A percentile compares a stretch with the other conserved stretches of the same genome.
These are phyloP conservation scores for Ensete ventricosum DNA, from an alignment of 176 grass and related monocot species.

Conservation along the genomic window DNA sequence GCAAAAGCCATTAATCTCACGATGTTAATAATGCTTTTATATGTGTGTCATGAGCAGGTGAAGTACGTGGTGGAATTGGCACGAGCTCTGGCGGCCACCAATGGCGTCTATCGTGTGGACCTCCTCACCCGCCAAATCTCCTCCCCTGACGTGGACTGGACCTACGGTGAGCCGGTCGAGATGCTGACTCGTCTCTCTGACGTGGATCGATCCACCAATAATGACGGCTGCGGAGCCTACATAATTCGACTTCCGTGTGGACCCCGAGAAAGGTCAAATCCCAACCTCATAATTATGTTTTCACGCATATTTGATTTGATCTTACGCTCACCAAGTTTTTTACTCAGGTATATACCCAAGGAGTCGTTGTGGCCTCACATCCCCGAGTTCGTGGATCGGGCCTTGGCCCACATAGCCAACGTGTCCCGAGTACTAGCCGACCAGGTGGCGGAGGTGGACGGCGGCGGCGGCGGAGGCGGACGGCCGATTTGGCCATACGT, in stretches of 20 bases:
- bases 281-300: background rate
- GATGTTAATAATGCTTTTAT: no score
- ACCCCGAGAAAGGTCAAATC: slow-evolving; percentile 36
- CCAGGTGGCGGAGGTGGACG: background rate
- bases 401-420: slow-evolving; percentile 69
- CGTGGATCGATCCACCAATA: background rate
- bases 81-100: slow-evolving; percentile 62
- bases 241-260: slow-evolving; percentile 84
- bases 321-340: background rate
- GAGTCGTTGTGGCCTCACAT: slow-evolving; percentile 85
- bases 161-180: slow-evolving; percentile 86
- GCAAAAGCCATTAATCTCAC: no score
- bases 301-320: background rate
- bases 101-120: slow-evolving; percentile 72
- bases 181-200: slow-evolving; percentile 38
- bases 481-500: slow-evolving; percentile 65
- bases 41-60: slow-evolving; percentile 32
- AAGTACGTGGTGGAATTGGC: slow-evolving; percentile 96
- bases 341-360: slow-evolving; percentile 59
- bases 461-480: background rate
- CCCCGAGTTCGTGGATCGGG: slow-evolving; percentile 92
- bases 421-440: slow-evolving; percentile 66
- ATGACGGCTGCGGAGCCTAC: slow-evolving; percentile 48
- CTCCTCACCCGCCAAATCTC: slow-evolving; percentile 77
- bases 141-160: slow-evolving; percentile 72